Percentiles rank a stretch among this genome's conserved stretches.
phyloP scores from a whole-genome alignment of 352 stramenopile genomes.

The Phytophthora meadii region DNA sequence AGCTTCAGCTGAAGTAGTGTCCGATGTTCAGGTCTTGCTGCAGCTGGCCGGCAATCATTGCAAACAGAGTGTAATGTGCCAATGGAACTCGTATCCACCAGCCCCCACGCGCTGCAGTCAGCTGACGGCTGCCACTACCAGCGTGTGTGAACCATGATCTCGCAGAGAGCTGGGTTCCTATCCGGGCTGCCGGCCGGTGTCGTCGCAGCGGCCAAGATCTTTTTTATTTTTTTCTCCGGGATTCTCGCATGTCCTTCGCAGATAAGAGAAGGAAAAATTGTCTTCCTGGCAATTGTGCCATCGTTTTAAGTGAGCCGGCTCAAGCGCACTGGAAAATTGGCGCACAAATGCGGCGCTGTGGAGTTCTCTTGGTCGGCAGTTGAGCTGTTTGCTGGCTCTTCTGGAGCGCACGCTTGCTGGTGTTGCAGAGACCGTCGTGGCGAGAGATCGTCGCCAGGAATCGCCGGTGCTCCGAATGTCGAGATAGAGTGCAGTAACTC shows the following conservation, averaged over 20 bases:
- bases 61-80: too few relatives aligned
- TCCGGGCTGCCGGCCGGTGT: not conserved
- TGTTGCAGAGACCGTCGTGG: conserved; percentile 22
- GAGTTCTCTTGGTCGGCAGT: conserved; percentile 28
- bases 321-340: conserved; percentile 12
- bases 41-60: conserved; percentile 7
- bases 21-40: not conserved
- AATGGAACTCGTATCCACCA: conserved; percentile 9
- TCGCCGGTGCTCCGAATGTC: conserved; percentile 4
- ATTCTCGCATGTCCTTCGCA: conserved; percentile 10
- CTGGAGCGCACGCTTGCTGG: conserved; percentile 21
- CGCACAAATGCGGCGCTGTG: conserved; percentile 21
- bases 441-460: conserved; percentile 1
- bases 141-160: not conserved
- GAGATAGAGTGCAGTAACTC: not conserved
- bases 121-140: conserved; percentile 15
- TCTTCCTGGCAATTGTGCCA: conserved; percentile 8
- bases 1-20: conserved; percentile 4
- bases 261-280: conserved; percentile 18
- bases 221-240: not conserved
- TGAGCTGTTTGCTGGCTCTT: conserved; percentile 30
- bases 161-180: conserved; percentile 9
- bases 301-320: conserved; percentile 16
- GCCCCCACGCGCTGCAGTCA: conserved; percentile 2
- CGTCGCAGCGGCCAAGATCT: conserved; percentile 15